phyloP scores from a whole-genome alignment of 2,329 filamentous ascomycete species.

The Karstenula rhodostoma region DNA sequence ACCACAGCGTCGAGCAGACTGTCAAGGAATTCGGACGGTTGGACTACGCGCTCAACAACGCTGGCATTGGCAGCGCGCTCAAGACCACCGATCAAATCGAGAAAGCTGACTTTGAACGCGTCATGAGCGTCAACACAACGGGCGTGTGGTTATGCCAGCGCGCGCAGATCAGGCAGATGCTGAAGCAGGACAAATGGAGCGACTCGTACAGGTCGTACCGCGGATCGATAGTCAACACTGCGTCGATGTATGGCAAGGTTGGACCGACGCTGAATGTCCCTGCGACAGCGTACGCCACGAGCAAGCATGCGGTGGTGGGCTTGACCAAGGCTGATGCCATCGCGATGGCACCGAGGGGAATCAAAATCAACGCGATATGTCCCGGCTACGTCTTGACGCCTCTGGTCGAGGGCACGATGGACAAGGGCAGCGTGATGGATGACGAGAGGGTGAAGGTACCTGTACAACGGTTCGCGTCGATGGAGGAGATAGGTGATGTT shows the following conservation, averaged over 20 bases:
- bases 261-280: slow-evolving; percentile 46
- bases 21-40: slow-evolving; percentile 60
- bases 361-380: slow-evolving; percentile 69
- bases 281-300: slow-evolving; percentile 59
- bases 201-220: slow-evolving; percentile 49
- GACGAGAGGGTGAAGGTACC: slow-evolving; percentile 53
- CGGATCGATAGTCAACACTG: slow-evolving; percentile 64
- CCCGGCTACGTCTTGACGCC: slow-evolving; percentile 60
- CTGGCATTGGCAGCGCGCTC: slow-evolving; percentile 58
- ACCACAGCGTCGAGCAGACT: slow-evolving; percentile 53
- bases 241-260: slow-evolving; percentile 61
- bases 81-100: slow-evolving; percentile 56
- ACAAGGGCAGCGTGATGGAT: slow-evolving; percentile 39
- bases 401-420: slow-evolving; percentile 39
- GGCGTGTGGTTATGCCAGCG: slow-evolving; percentile 67
- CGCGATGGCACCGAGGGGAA: slow-evolving; percentile 59
- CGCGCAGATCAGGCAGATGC: slow-evolving; percentile 62
- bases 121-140: slow-evolving; percentile 63
- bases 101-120: slow-evolving; percentile 59
- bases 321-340: slow-evolving; percentile 64
- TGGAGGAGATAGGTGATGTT: slow-evolving; percentile 74
- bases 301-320: slow-evolving; percentile 64
- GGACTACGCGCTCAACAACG: slow-evolving; percentile 65
- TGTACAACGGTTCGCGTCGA: slow-evolving; percentile 60
- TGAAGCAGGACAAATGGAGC: slow-evolving; percentile 55